Base-by-base conservation (phyloP, 1,284 basidiomycete species). In the Entoloma clypeatum region DNA sequence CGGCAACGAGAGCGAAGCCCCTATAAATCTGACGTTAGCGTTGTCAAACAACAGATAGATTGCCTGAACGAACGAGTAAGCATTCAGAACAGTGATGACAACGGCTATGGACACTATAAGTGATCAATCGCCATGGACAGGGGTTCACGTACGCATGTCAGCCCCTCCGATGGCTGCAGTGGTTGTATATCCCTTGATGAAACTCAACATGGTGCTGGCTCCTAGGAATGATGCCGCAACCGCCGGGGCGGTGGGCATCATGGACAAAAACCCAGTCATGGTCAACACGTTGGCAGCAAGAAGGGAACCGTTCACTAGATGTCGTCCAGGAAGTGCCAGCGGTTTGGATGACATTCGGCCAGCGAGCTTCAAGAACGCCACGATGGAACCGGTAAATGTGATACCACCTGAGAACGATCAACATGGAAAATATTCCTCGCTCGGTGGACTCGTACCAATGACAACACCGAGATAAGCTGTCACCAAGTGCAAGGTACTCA, bases 1-100 rank as follows among this genome's bases (percentile, higher is more conserved):
- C 88, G 2, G 88, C 88, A n/a, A 92, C 86, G n/a, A 92, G 75
- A 14, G 88, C 88, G 52, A 92, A 90, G n/a, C 88, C 88, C 39
- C 68, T 70, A 38, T 5, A 16, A 37, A 10, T n/a, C 8, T 8
- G 13, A 41, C 37, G 21, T 34, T 29, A 35, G 21, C 19, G 38
- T 26, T 25, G 8, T 22, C 25, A 39, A 13, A 21, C 39, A 37
- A 27, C 11, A 22, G 24, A 22, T 34, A 28, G 18, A 23, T 3
- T 11, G 22, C 28, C 26, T 16, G 22, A 28, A 57, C 65, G 57
- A 33, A 71, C 64, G 86, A 89, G 60, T 91, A 92, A 8, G 89
- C 87, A 57, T 92, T 92, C 44, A 92, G 58, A 3, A 92, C 89
- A 2, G 88, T 91, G 39, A 92, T 91, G 4, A 92, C 84, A 18